Percentiles rank a stretch among this genome's conserved stretches.
Conservation (phyloP, 371 early-diverging fungal species). For the Smittium culicis region DNA sequence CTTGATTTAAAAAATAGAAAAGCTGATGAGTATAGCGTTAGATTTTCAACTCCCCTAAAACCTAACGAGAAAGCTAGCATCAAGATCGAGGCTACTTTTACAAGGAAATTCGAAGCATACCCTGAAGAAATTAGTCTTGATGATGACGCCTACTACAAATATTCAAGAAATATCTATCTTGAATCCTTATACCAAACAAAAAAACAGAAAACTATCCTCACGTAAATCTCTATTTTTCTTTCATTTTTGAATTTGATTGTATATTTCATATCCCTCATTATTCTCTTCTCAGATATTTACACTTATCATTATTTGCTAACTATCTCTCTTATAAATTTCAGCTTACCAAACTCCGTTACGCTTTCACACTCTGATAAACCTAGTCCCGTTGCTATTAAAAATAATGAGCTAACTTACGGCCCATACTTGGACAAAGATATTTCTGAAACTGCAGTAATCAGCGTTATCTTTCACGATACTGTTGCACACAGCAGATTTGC, state of each 20-base stretch:
- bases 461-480: constrained; percentile 53
- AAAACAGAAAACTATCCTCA: constrained; percentile 67
- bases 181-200: constrained; percentile 49
- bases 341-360: constrained; percentile 16
- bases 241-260: not conserved
- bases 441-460: constrained; percentile 20
- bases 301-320: constrained; percentile 20
- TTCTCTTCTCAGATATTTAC: constrained; percentile 30
- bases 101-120: constrained; percentile 41
- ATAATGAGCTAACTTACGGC: constrained; percentile 57
- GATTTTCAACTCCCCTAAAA: constrained; percentile 39
- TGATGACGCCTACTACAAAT: constrained; percentile 50
- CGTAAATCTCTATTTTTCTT: constrained; percentile 12
- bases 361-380: constrained; percentile 8
- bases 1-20: not conserved
- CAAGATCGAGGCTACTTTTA: constrained; percentile 46
- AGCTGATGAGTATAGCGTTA: constrained; percentile 43
- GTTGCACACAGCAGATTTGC: constrained; percentile 51
- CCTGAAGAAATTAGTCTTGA: constrained; percentile 57
- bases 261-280: constrained; percentile 13
- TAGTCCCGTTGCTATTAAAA: constrained; percentile 28
- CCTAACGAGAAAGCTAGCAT: constrained; percentile 52
- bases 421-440: constrained; percentile 39
- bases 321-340: not conserved
- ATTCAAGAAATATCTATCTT: constrained; percentile 44